Conservation (phyloP, 495 filamentous ascomycete genomes). For the Darksidea phi region DNA sequence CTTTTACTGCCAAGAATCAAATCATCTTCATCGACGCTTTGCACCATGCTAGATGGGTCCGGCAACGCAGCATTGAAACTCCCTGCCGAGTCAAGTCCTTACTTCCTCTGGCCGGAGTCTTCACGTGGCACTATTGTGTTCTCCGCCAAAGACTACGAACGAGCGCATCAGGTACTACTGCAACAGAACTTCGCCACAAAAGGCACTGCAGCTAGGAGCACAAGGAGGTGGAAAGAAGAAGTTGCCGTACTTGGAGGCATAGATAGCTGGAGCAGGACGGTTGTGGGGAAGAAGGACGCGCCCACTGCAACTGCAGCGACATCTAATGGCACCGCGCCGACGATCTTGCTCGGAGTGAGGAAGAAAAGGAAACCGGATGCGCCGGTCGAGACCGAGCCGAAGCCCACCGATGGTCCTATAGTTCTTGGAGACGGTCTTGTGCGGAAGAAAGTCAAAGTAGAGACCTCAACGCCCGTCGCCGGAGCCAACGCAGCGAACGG, state of each 20-base stretch:
- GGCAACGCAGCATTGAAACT: slow-evolving; percentile 29
- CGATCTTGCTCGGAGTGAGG: slow-evolving; percentile 38
- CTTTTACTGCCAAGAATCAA: slow-evolving; percentile 58
- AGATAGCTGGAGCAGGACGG: slow-evolving; percentile 55
- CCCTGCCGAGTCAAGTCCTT: slow-evolving; percentile 51
- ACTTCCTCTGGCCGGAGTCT: slow-evolving; percentile 67
- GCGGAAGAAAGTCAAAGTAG: slow-evolving; percentile 41
- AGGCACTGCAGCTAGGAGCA: slow-evolving; percentile 66
- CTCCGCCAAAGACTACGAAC: slow-evolving; percentile 69
- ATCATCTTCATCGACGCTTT: slow-evolving; percentile 33
- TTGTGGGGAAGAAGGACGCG: slow-evolving; percentile 49
- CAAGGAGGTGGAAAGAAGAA: slow-evolving; percentile 68
- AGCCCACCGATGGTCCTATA: slow-evolving; percentile 36
- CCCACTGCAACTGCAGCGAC: neutral
- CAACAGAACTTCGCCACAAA: slow-evolving; percentile 77
- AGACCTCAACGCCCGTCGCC: slow-evolving; percentile 17
- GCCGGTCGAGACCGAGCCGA: slow-evolving; percentile 40
- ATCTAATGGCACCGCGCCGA: slow-evolving; percentile 2
- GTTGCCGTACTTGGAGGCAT: slow-evolving; percentile 54
- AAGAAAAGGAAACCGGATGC: slow-evolving; percentile 39
- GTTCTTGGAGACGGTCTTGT: slow-evolving; percentile 49
- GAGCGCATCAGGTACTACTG: slow-evolving; percentile 74
- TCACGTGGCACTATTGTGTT: slow-evolving; percentile 71
- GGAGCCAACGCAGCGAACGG: slow-evolving; percentile 11
- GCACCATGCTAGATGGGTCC: slow-evolving; percentile 40